Conservation (phyloP, 2,329 filamentous ascomycete species). For the Aureobasidium sp. region DNA sequence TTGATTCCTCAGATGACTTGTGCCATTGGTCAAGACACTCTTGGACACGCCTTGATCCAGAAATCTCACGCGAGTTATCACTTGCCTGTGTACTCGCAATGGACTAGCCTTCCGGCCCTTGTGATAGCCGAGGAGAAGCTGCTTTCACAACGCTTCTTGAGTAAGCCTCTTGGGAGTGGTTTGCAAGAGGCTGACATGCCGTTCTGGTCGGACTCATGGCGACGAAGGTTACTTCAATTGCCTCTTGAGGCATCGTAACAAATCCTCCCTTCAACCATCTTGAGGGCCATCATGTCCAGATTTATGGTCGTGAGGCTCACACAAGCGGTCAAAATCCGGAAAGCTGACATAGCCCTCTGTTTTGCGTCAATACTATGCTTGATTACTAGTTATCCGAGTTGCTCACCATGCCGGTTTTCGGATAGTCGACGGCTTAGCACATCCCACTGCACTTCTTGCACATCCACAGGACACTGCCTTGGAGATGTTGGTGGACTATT, state of each 20-base stretch:
- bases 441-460: slow-evolving; percentile 9
- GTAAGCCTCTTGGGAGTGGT: not conserved
- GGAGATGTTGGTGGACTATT: slow-evolving; percentile 13
- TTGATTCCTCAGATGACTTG: not conserved
- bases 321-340: slow-evolving; percentile 14
- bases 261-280: not conserved
- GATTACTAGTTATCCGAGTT: too few relatives aligned
- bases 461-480: slow-evolving; percentile 3
- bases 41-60: not conserved
- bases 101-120: not conserved
- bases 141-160: not conserved
- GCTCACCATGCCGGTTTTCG: slow-evolving; percentile 11
- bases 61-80: not conserved
- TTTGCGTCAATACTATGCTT: not conserved
- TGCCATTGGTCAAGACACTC: not conserved
- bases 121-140: not conserved
- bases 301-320: slow-evolving; percentile 1
- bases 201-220: not conserved
- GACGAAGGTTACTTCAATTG: not conserved
- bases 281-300: not conserved
- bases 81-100: not conserved
- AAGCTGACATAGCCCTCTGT: slow-evolving; percentile 15
- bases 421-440: slow-evolving; percentile 12
- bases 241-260: not conserved
- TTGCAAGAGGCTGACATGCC: not conserved